Evolutionary conservation across 2,329 filamentous ascomycete species (phyloP).

Genomic region (Magnaporthiopsis rhizophila): DNA sequence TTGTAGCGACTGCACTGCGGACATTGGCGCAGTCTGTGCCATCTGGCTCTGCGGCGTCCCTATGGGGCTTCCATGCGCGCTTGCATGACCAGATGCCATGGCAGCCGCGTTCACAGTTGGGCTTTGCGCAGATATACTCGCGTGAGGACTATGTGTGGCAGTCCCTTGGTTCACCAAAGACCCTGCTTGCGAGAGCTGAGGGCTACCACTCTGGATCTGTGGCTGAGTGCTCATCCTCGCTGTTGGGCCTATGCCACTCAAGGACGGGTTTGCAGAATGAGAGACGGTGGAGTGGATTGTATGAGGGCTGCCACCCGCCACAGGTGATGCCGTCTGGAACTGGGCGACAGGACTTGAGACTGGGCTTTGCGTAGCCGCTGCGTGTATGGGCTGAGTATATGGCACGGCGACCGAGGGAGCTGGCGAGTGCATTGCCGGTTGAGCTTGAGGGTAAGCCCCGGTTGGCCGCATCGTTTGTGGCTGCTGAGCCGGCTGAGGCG

Average conservation of each 20-base stretch:
- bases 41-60: background rate
- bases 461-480: background rate
- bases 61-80: background rate
- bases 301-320: background rate
- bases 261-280: background rate
- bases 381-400: background rate
- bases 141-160: background rate
- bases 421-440: constrained; percentile 5
- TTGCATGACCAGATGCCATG: background rate
- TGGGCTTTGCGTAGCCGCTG: background rate
- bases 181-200: background rate
- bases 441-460: background rate
- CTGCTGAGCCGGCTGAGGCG: background rate
- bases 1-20: background rate
- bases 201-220: background rate
- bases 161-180: background rate
- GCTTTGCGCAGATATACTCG: background rate
- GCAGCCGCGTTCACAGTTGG: background rate
- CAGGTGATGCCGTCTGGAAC: background rate
- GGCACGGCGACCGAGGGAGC: background rate
- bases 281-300: background rate
- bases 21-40: background rate
- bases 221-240: background rate
- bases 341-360: background rate
- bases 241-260: background rate